Evolutionary conservation across 345 rosid species (phyloP).

Genomic region (Eucalyptus pauciflora): DNA sequence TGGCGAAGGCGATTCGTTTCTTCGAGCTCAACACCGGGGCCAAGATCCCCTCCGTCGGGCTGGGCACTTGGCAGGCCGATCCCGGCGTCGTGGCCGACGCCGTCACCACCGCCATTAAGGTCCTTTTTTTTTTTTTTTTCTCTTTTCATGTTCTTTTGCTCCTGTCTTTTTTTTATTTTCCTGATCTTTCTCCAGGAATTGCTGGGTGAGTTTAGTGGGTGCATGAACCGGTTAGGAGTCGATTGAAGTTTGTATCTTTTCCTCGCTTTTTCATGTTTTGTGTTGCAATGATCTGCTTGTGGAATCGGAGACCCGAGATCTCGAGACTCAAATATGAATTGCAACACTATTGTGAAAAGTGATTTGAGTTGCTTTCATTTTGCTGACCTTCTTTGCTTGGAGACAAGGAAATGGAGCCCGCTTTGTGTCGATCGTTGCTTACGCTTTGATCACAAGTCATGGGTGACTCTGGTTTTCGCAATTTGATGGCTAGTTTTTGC

Average conservation of each 20-base stretch:
- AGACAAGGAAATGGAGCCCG: background rate
- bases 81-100: slow-evolving; percentile 10
- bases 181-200: background rate
- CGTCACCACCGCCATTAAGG: slow-evolving; percentile 19
- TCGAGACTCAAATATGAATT: background rate
- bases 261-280: background rate
- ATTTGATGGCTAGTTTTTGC: background rate
- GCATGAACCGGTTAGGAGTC: background rate
- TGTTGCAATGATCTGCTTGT: background rate
- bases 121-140: background rate
- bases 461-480: background rate
- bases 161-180: background rate
- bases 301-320: background rate
- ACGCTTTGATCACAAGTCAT: background rate
- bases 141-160: background rate
- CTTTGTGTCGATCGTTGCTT: background rate
- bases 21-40: slow-evolving; percentile 42
- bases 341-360: background rate
- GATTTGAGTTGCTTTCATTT: background rate
- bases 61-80: slow-evolving; percentile 26
- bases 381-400: background rate
- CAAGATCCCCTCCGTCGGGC: slow-evolving; percentile 38
- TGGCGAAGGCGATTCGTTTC: slow-evolving; percentile 18
- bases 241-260: background rate
- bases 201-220: background rate